These are phyloP conservation scores for Citropsis articulata DNA, from an alignment of 345 rosid genomes.

Conservation along the genomic window DNA sequence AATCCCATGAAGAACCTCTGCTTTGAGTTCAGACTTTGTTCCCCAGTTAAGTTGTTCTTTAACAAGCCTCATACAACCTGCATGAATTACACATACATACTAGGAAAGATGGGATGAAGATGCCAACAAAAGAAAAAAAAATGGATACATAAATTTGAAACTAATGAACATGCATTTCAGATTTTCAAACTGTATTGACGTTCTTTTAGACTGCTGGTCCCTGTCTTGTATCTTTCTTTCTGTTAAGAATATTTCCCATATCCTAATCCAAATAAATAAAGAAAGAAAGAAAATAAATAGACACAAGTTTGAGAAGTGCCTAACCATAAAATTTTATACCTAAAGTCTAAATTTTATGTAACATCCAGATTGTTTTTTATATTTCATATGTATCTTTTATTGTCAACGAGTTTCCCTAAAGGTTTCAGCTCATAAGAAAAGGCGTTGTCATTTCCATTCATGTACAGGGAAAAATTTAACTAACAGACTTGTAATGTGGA, in stretches of 20 bases:
- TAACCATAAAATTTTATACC: not conserved
- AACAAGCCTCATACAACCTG: slow-evolving; percentile 94
- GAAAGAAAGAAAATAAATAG: not conserved
- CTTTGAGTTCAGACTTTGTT: slow-evolving; percentile 79
- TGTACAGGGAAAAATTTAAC: not conserved
- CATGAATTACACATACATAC: slow-evolving; percentile 2
- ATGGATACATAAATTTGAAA: not conserved
- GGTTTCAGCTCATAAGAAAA: not conserved
- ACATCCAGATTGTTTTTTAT: not conserved
- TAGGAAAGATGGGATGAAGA: slow-evolving; percentile 6
- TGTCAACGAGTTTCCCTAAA: not conserved
- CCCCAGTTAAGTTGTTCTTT: slow-evolving; percentile 95
- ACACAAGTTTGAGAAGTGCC: not conserved
- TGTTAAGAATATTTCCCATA: not conserved
- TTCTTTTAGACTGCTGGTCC: not conserved
- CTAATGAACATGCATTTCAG: not conserved
- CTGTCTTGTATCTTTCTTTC: not conserved
- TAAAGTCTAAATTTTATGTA: not conserved
- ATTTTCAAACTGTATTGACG: not conserved
- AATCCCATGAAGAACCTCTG: slow-evolving; percentile 82
- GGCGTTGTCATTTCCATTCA: not conserved
- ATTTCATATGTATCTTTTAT: not conserved
- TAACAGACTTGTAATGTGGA: not conserved
- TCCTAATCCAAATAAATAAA: not conserved
- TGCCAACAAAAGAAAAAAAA: not conserved